Base-by-base conservation (phyloP, 495 filamentous ascomycete species). In the Apiosordaria backusii region DNA sequence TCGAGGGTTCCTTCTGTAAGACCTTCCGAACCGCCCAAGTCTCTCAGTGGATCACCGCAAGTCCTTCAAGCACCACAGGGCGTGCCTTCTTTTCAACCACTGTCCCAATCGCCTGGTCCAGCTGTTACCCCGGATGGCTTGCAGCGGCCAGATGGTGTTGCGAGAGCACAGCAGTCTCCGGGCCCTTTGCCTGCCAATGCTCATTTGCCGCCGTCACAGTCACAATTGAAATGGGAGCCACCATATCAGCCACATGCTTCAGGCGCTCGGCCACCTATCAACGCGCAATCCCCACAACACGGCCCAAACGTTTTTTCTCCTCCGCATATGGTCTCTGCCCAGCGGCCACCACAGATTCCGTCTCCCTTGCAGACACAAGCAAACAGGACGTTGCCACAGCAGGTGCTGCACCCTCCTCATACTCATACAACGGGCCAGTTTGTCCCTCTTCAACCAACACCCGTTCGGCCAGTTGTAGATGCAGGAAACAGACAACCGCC, bases 201-300 rank as follows among this genome's bases (percentile, higher is more conserved):
- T 25, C 71, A 70, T 45, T 19, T 61, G 24, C 57, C 35, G 35
- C 35, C 63, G 26, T 52, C 66, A 58, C 72, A 73, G 40, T 74
- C 70, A 4, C 67, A 75, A 26, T 71, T 80, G 57, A 82, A 81
- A 71, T 84, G 81, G 82, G 83, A 85, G 64, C 80, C 78, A 6
- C 80, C 76, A 7, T 85, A 84, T 61, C 81, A 82, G 61, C 78
- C 74, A 57, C 65, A 67, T 53, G 60, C 65, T 45, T 27, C 70
- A 4, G 59, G 63, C 27, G 71, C 67, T 55, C 78, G 65, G 60
- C 75, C 60, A n/a, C 63, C n/a, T 52, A 27, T 40, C 57, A 69
- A 13, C 57, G 64, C 54, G 35, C 62, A 40, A 54, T 74, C n/a
- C n/a, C n/a, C 62, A 60, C 76, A 75, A 58, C 75, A 70, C 21